Base-by-base conservation (phyloP, 2,329 filamentous ascomycete genomes). In the Fusarium agapanthi region DNA sequence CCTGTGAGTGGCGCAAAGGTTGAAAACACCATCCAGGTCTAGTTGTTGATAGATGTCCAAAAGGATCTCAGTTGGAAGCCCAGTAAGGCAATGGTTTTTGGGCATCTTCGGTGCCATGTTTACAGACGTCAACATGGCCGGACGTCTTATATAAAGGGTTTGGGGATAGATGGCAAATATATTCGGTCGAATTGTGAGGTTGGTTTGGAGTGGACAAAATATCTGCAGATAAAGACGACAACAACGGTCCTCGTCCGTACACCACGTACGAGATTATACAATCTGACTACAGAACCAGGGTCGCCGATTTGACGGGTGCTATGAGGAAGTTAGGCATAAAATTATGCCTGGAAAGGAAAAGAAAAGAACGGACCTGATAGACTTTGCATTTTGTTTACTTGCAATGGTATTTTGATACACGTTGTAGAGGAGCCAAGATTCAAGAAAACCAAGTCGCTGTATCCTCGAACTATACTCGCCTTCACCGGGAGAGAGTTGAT, bases 21-120 rank as follows among this genome's bases (percentile, higher is more conserved):
- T 79, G 57, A 81, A 82, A 40, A 85, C 80, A 30, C 83, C 83
- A 5, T 78, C 72, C 3, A 87, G 65, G 61, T 86, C 82, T 56
- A 88, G 78, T 24, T 83, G 71, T 35, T 83, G 82, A 72, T 86
- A 86, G 30, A 88, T 84, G 26, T 86, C 83, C 16, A 88, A 76
- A 6, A 87, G 75, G 24, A 87, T 81, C 73, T 89, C 87, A 7
- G 82, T 78, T 1, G 87, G 86, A 51, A 85, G 66, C 47, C 72
- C 73, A 50, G 78, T 68, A 26, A 84, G 72, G 43, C 63, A 68
- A 30, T 69, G 67, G 5, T 56, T 26, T 47, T 67, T 69, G 43
- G 61, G 60, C n/a, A 58, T 47, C 41, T 56, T 51, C 11, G 55
- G 40, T 13, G 73, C 66, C 78, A 80, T 79, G 34, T 47, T 51